phyloP scores from a whole-genome alignment of 169 alveolate species.

The Eimeria mitis region DNA sequence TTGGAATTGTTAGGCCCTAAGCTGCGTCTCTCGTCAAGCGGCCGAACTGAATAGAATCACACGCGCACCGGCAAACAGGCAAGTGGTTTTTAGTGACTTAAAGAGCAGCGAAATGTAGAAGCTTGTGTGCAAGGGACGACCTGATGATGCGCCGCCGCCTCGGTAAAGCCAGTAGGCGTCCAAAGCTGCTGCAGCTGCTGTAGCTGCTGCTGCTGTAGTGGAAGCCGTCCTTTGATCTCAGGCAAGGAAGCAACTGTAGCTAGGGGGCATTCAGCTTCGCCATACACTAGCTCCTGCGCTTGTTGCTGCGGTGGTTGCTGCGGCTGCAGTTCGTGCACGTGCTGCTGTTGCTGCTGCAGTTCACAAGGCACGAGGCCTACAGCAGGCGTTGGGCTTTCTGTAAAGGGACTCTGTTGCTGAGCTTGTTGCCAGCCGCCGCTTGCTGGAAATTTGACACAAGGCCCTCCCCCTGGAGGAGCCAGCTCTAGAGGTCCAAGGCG shows the following conservation, averaged over 20 bases:
- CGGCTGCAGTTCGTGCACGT: not conserved
- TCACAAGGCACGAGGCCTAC: slow-evolving; percentile 30
- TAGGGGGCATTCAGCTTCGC: slow-evolving; percentile 39
- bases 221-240: slow-evolving; percentile 10
- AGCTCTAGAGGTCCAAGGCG: slow-evolving; percentile 13
- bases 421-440: not conserved
- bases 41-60: not conserved
- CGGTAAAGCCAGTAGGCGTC: slow-evolving; percentile 19
- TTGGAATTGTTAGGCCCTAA: not conserved
- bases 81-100: not conserved
- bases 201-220: slow-evolving; percentile 7
- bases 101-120: not conserved
- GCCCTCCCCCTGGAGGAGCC: slow-evolving; percentile 9
- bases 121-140: slow-evolving; percentile 17
- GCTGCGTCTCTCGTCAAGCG: not conserved
- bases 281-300: slow-evolving; percentile 13
- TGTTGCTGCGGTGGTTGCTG: slow-evolving; percentile 38
- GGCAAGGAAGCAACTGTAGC: not conserved
- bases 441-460: slow-evolving; percentile 9
- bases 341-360: slow-evolving; percentile 46
- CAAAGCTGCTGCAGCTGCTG: slow-evolving; percentile 36
- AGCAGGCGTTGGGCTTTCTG: not conserved
- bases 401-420: not conserved
- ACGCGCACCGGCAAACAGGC: not conserved
- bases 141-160: slow-evolving; percentile 26